phyloP scores from a whole-genome alignment of 139 green algal genomes.

The Haematococcus lacustris region DNA sequence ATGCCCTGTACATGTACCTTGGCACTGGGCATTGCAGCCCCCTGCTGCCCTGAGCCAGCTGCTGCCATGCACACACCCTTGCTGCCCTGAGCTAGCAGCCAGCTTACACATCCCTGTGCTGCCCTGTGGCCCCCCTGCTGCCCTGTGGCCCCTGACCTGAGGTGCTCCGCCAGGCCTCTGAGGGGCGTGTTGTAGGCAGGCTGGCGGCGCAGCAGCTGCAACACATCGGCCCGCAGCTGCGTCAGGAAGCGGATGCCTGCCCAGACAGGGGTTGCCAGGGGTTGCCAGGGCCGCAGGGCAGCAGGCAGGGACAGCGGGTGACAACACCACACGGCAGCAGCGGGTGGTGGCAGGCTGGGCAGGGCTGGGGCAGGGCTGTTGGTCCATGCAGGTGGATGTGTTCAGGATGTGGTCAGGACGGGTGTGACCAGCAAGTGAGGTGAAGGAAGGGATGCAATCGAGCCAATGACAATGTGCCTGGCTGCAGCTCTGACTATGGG shows the following conservation, averaged over 20 bases:
- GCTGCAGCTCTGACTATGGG: too few species aligned
- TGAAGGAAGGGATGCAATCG: too few species aligned
- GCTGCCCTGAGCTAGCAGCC: background rate
- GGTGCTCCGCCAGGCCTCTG: conserved; percentile 23
- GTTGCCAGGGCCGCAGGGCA: background rate
- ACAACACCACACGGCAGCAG: background rate
- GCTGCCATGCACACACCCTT: background rate
- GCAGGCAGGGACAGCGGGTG: background rate
- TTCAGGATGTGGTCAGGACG: too few species aligned
- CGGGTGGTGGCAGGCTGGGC: background rate
- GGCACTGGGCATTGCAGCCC: too few species aligned
- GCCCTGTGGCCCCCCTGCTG: too few species aligned
- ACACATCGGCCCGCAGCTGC: conserved; percentile 54
- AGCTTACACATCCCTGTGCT: background rate
- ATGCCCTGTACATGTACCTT: too few species aligned
- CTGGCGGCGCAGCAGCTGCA: conserved; percentile 16
- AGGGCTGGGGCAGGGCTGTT: background rate
- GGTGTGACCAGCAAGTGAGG: too few species aligned
- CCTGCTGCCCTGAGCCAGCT: too few species aligned
- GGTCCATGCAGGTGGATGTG: too few species aligned
- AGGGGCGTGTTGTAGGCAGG: conserved; percentile 15
- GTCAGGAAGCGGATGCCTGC: conserved; percentile 67
- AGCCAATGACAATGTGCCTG: too few species aligned
- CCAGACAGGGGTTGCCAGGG: background rate
- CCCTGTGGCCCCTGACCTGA: conserved; percentile 20